A percentile compares a stretch with the other conserved stretches of the same genome.
phyloP scores from a whole-genome alignment of 78 protist genomes.

The Dictyostelium purpureum region DNA sequence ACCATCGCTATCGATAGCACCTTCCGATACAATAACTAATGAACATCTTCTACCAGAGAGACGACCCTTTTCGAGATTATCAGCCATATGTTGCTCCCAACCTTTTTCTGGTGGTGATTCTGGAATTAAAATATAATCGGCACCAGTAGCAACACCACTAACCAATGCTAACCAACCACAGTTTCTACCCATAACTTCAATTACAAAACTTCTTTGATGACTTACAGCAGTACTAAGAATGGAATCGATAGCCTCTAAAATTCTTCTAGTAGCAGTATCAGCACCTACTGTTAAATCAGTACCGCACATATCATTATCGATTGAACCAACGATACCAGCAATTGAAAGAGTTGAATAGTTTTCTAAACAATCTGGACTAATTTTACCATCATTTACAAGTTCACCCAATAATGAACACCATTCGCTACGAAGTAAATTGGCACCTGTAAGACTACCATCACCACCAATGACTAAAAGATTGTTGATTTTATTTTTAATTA shows the following conservation, averaged over 20 bases:
- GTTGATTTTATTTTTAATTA: slow-evolving; percentile 68
- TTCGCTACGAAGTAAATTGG: slow-evolving; percentile 75
- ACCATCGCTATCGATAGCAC: slow-evolving; percentile 79
- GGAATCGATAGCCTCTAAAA: slow-evolving; percentile 85
- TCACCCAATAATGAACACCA: slow-evolving; percentile 73
- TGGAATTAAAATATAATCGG: slow-evolving; percentile 86
- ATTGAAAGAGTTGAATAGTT: neutral
- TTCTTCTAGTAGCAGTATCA: slow-evolving; percentile 82
- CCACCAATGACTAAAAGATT: slow-evolving; percentile 87
- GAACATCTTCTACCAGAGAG: slow-evolving; percentile 71
- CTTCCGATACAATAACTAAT: slow-evolving; percentile 85
- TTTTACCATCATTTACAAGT: slow-evolving; percentile 2
- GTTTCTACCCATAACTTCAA: slow-evolving; percentile 90
- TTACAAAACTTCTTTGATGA: slow-evolving; percentile 85
- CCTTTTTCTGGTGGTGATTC: slow-evolving; percentile 84
- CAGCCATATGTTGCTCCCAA: slow-evolving; percentile 80
- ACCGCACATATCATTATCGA: slow-evolving; percentile 91
- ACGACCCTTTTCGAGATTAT: slow-evolving; percentile 42
- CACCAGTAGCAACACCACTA: slow-evolving; percentile 86
- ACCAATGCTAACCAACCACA: slow-evolving; percentile 87
- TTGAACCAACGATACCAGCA: slow-evolving; percentile 90
- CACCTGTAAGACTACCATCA: slow-evolving; percentile 91
- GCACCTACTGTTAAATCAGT: slow-evolving; percentile 85
- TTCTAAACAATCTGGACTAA: neutral
- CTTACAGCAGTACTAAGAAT: slow-evolving; percentile 82